Conservation (phyloP, 352 stramenopile genomes). For the Phytophthora pistaciae region DNA sequence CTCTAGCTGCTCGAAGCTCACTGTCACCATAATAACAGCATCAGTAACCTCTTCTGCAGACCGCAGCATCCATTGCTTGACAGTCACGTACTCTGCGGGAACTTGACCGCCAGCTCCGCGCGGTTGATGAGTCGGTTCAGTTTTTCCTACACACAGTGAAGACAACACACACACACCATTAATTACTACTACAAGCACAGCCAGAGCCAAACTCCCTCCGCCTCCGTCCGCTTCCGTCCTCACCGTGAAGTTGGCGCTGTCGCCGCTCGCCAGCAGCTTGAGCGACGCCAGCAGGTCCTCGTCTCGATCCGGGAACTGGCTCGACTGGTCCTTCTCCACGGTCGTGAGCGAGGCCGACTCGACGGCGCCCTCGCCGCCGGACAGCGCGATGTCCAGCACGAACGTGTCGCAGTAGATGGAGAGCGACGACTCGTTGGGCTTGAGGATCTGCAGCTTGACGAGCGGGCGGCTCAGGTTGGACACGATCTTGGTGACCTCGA, state of each 20-base stretch:
- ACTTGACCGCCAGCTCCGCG: conserved; percentile 85
- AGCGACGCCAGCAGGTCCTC: conserved; percentile 79
- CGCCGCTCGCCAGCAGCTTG: conserved; percentile 73
- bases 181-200: background rate
- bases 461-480: conserved; percentile 85
- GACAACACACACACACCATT: background rate
- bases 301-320: conserved; percentile 87
- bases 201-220: no score
- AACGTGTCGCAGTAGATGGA: conserved; percentile 92
- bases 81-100: conserved; percentile 53
- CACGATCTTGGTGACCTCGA: conserved; percentile 90
- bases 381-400: conserved; percentile 86
- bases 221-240: background rate
- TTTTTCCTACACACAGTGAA: conserved; percentile 68
- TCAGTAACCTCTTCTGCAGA: background rate
- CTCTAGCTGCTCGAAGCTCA: conserved; percentile 89
- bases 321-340: conserved; percentile 87
- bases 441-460: conserved; percentile 90
- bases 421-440: conserved; percentile 86
- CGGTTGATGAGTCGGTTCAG: conserved; percentile 86
- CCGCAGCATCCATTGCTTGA: background rate
- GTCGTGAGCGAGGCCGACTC: conserved; percentile 87
- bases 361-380: conserved; percentile 72
- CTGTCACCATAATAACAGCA: conserved; percentile 27
- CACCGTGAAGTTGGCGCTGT: conserved; percentile 85